phyloP scores from a whole-genome alignment of 805 yeast species.

The Scheffersomyces stipitis region DNA sequence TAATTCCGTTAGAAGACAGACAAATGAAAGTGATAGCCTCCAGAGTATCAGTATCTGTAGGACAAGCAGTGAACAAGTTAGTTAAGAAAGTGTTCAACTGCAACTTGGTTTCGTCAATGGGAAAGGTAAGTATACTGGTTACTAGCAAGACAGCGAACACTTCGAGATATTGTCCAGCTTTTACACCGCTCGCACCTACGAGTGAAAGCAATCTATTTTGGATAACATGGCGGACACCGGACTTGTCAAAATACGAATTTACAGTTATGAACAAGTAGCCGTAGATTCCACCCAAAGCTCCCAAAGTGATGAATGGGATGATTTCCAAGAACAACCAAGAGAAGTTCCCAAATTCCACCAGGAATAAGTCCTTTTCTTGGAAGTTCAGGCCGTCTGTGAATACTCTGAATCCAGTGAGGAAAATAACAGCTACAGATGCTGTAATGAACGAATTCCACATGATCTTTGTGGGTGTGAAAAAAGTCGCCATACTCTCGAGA shows the following conservation, averaged over 20 bases:
- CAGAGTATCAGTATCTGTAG: conserved; percentile 11
- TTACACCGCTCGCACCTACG: conserved; percentile 18
- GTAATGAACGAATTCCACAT: conserved; percentile 86
- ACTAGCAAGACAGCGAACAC: conserved; percentile 46
- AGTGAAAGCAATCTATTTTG: conserved; percentile 13
- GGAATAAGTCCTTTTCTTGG: conserved; percentile 51
- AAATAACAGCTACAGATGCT: conserved; percentile 69
- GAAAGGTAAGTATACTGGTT: conserved; percentile 58
- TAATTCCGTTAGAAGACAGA: conserved; percentile 21
- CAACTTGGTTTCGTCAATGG: conserved; percentile 51
- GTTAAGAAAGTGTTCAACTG: conserved; percentile 58
- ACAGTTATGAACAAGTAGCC: conserved; percentile 55
- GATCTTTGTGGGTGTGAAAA: conserved; percentile 58
- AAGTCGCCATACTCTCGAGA: conserved; percentile 65
- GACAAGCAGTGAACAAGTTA: conserved; percentile 71
- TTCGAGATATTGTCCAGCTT: conserved; percentile 43
- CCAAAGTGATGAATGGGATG: conserved; percentile 70
- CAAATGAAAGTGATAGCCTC: conserved; percentile 39
- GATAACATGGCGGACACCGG: conserved; percentile 32
- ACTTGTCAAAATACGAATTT: conserved; percentile 34
- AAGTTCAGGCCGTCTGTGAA: conserved; percentile 42
- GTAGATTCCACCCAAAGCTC: conserved; percentile 65
- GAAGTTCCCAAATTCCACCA: conserved; percentile 65
- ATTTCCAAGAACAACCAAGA: conserved; percentile 73
- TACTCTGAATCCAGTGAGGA: conserved; percentile 43